These are phyloP conservation scores for Coemansia sp. DNA, from an alignment of 192 early-diverging fungal species.

Conservation along the genomic window DNA sequence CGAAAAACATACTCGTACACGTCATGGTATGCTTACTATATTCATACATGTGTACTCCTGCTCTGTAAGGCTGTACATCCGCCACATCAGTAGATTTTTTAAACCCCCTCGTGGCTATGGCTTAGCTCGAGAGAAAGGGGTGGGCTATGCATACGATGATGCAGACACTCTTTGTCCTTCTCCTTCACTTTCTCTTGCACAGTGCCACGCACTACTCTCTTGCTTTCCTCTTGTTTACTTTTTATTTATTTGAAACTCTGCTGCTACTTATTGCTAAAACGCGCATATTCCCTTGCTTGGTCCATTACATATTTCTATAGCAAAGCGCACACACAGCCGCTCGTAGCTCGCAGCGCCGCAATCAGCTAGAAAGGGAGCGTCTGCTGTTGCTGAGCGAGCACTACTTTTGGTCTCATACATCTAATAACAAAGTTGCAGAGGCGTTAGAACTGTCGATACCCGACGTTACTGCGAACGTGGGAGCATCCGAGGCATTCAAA, in stretches of 20 bases:
- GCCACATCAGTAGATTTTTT: not conserved
- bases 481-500: slow-evolving; percentile 13
- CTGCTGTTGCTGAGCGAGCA: slow-evolving; percentile 25
- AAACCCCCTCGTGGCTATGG: not conserved
- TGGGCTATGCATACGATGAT: not conserved
- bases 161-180: not conserved
- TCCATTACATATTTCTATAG: slow-evolving; percentile 6
- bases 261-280: not conserved
- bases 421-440: slow-evolving; percentile 17
- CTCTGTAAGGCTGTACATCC: not conserved
- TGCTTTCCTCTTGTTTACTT: not conserved
- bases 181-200: not conserved
- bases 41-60: not conserved
- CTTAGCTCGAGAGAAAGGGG: not conserved
- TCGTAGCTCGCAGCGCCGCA: not conserved
- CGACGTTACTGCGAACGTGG: slow-evolving; percentile 2
- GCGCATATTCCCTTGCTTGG: not conserved
- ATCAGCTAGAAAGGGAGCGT: slow-evolving; percentile 27
- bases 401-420: slow-evolving; percentile 32
- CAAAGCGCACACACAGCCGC: not conserved
- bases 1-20: not conserved
- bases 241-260: not conserved
- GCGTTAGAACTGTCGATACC: slow-evolving; percentile 7
- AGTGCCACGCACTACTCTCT: not conserved
- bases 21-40: not conserved